These are phyloP conservation scores for Prototheca cutis DNA, from an alignment of 163 green algal species.

Conservation along the genomic window DNA sequence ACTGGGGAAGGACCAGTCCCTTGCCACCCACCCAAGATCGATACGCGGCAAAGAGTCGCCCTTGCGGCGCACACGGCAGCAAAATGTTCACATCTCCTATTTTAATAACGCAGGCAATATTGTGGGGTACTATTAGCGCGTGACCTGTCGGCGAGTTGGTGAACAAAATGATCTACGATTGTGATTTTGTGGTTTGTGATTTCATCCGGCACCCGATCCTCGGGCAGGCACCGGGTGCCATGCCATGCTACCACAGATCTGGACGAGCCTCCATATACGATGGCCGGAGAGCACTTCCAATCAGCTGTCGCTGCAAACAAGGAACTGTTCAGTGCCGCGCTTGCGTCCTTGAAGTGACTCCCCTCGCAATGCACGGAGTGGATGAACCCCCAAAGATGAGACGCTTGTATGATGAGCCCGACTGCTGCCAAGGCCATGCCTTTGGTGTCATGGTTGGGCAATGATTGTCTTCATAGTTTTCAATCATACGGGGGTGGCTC, in stretches of 20 bases:
- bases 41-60: neutral
- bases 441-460: neutral
- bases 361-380: neutral
- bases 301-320: too few species aligned
- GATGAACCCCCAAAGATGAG: neutral
- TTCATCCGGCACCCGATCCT: neutral
- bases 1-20: too few species aligned
- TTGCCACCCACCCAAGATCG: neutral
- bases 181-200: neutral
- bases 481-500: neutral
- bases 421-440: neutral
- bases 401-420: neutral
- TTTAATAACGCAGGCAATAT: neutral
- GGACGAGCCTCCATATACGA: neutral
- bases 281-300: neutral
- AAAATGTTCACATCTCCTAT: neutral
- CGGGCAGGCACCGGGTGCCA: too few species aligned
- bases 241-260: neutral
- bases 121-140: neutral
- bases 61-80: neutral
- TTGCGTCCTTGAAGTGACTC: neutral
- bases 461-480: slow-evolving; percentile 1
- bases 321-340: neutral
- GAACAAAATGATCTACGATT: neutral
- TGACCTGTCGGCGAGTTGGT: neutral